Base-by-base conservation (phyloP, 1,284 basidiomycete species). In the Ceratobasidium sp. region DNA sequence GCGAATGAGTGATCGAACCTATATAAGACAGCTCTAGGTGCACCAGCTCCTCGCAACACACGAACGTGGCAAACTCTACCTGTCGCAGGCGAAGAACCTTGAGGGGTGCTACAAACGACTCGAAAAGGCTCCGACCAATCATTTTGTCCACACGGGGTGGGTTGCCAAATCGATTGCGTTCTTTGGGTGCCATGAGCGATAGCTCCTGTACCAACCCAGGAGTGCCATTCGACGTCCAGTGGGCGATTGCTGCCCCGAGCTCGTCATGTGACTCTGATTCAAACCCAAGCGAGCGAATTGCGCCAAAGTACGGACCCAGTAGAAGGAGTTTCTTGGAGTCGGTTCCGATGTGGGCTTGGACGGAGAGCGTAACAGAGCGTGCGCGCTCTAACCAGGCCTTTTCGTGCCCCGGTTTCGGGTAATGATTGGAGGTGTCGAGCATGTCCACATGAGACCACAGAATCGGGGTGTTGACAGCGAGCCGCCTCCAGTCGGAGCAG, bases 391-490 rank as follows among this genome's bases (percentile, higher is more conserved):
- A 22, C 49, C 49, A 51, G 4, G 22, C 19, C 8, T 24, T 3
- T 51, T 16, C 22, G 3, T 9, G 19, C 1, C 49, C n/a, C 19
- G 19, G 1, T 22, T 2, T 9, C n/a, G 19, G 8, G 49, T 22
- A 9, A 22, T 9, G 48, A n/a, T n/a, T n/a, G 4, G 16, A 5
- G 22, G 8, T 4, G 24, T 51, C 16, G 13, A 31, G 16, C 1
- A 58, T 58, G n/a, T 61, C 59, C 1, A 65, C 46, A 13, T 65
- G 63, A 24, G 29, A 29, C 63, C 63, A 65, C 11, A 65, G 24
- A 14, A 5, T 4, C 19, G 46, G 24, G 8, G 11, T 34, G 48
- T 34, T 22, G 13, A 65, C 0, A 3, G 63, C 63, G n/a, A 65
- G 49, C 13, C 27, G 2, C 7, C 63, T 22, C 63, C 63, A 65